phyloP scores from a whole-genome alignment of 176 grass and related monocot genomes.

The Carex cristatella region DNA sequence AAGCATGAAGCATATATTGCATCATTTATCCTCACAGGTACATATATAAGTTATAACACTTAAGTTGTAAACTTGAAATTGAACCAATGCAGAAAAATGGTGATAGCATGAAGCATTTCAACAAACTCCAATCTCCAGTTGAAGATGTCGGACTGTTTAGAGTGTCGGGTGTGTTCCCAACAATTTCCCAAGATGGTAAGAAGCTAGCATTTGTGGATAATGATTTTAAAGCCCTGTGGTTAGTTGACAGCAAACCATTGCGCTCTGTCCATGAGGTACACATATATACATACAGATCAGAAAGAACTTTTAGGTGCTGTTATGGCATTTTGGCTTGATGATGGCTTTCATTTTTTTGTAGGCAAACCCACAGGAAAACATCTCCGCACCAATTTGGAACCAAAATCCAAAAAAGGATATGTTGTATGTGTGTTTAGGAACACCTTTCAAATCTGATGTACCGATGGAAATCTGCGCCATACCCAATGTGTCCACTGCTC shows the following conservation, averaged over 20 bases:
- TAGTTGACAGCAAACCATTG: conserved; percentile 27
- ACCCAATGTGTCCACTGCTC: neutral
- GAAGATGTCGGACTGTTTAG: conserved; percentile 19
- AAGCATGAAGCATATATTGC: no score
- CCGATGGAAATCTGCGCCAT: neutral
- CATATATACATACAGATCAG: no score
- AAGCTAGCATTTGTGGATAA: conserved; percentile 51
- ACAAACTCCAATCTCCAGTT: conserved; percentile 18
- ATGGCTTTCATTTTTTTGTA: neutral
- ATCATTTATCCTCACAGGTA: neutral
- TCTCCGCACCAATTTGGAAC: neutral
- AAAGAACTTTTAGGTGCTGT: neutral
- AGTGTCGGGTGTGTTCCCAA: conserved; percentile 37
- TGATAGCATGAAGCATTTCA: neutral
- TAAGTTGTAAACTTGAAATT: neutral
- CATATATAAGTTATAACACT: neutral
- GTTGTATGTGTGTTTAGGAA: conserved; percentile 8
- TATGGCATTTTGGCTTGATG: neutral
- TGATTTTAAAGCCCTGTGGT: conserved; percentile 35
- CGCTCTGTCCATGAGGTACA: neutral
- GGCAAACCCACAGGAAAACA: neutral
- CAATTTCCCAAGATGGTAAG: conserved; percentile 31
- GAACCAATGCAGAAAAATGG: neutral
- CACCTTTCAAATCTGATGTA: neutral
- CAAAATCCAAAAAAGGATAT: conserved; percentile 4